phyloP scores from a whole-genome alignment of 139 green algal species.

The Chlorella sp. region DNA sequence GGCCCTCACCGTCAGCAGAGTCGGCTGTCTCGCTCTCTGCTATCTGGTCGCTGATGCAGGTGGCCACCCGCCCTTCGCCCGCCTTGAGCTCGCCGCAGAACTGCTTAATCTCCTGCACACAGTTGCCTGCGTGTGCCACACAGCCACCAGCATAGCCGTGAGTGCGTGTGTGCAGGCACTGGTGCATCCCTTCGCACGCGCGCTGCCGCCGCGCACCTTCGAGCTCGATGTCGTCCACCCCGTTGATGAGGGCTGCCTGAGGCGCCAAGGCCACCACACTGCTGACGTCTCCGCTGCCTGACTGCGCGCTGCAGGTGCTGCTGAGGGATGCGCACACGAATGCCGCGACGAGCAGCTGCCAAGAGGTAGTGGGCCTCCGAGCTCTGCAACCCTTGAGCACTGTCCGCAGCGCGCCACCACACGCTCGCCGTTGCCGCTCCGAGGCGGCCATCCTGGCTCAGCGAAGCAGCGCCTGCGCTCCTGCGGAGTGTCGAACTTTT shows the following conservation, averaged over 20 bases:
- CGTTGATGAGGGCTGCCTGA: neutral
- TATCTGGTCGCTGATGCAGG: constrained; percentile 61
- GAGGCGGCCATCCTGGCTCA: too few relatives aligned
- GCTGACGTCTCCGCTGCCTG: neutral
- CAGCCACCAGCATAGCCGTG: neutral
- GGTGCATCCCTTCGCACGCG: neutral
- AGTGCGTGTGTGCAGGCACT: neutral
- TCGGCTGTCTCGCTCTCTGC: constrained; percentile 23
- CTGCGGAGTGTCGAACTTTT: too few relatives aligned
- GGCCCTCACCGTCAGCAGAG: constrained; percentile 15
- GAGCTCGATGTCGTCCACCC: neutral
- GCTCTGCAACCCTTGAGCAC: too few relatives aligned
- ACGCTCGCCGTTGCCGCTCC: too few relatives aligned
- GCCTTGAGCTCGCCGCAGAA: constrained; percentile 53
- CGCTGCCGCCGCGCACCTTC: neutral
- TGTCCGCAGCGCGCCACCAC: too few relatives aligned
- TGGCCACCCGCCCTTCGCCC: constrained; percentile 47
- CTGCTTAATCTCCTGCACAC: constrained; percentile 43
- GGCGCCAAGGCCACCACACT: neutral
- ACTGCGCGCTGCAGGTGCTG: too few relatives aligned
- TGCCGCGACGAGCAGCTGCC: too few relatives aligned
- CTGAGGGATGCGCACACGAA: too few relatives aligned
- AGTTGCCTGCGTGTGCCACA: constrained; percentile 52
- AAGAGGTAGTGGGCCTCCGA: too few relatives aligned
- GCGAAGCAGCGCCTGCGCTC: too few relatives aligned